Evolutionary conservation across 1,284 basidiomycete genomes (phyloP).

Genomic region (Microbotryum silenes-acaulis): DNA sequence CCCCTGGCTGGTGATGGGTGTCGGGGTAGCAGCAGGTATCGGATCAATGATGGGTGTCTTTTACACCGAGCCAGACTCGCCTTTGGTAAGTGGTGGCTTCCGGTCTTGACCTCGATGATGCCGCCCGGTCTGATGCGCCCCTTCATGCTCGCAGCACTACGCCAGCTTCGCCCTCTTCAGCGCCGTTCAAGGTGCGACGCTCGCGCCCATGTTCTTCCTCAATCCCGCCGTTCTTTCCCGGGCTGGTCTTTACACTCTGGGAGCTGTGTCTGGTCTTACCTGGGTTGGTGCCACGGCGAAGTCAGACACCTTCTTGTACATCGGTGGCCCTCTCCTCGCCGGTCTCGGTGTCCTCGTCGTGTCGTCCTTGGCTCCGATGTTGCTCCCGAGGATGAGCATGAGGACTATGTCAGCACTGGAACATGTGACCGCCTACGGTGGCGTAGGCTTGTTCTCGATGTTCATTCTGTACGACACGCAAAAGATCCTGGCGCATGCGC

Average conservation of each 20-base stretch:
- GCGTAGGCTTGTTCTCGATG: slow-evolving; percentile 74
- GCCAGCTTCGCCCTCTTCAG: slow-evolving; percentile 44
- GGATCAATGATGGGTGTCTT: slow-evolving; percentile 56
- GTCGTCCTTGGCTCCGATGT: slow-evolving; percentile 75
- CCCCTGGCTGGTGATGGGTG: slow-evolving; percentile 79
- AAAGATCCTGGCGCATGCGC: slow-evolving; percentile 66
- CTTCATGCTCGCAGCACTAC: slow-evolving; percentile 49
- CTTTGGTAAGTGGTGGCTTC: slow-evolving; percentile 25
- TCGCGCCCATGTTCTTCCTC: slow-evolving; percentile 76
- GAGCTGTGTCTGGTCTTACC: slow-evolving; percentile 60
- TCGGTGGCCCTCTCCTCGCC: slow-evolving; percentile 53
- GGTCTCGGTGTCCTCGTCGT: slow-evolving; percentile 76
- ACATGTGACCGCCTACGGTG: slow-evolving; percentile 56
- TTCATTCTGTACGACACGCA: slow-evolving; percentile 72
- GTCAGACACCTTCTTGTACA: slow-evolving; percentile 74
- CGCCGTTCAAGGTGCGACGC: slow-evolving; percentile 71
- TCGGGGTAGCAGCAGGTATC: slow-evolving; percentile 56
- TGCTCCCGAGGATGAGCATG: slow-evolving; percentile 65
- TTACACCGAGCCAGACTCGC: slow-evolving; percentile 64
- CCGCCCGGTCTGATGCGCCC: slow-evolving; percentile 30
- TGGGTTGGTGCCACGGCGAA: slow-evolving; percentile 84
- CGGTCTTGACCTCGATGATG: not conserved
- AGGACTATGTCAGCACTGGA: slow-evolving; percentile 69
- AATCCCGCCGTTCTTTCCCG: slow-evolving; percentile 78
- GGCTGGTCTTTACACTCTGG: slow-evolving; percentile 79